Conservation (phyloP, 495 filamentous ascomycete genomes). For the Tuber brumale region DNA sequence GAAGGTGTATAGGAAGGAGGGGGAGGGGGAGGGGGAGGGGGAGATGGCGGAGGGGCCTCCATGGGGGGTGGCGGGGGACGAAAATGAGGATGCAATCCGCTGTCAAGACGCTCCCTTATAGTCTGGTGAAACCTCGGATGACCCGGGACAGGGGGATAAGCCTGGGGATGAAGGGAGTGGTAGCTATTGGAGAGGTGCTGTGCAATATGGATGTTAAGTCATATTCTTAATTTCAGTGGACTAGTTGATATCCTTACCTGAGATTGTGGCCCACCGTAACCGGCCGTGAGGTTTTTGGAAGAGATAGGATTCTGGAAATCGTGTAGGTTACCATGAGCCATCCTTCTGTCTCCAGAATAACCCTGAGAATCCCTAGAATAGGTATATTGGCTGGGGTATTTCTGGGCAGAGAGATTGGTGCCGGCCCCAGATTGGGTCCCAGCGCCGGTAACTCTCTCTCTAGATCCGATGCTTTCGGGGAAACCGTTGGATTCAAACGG, state of each 20-base stretch:
- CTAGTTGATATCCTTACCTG: not conserved
- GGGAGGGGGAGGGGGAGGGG: not conserved
- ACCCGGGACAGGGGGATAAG: not conserved
- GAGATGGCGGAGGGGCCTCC: not conserved
- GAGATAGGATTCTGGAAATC: not conserved
- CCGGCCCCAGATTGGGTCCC: not conserved
- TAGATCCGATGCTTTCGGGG: not conserved
- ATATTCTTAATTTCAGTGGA: not conserved
- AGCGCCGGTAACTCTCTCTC: not conserved
- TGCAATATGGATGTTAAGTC: not conserved
- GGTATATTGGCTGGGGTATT: not conserved
- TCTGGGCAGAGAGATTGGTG: not conserved
- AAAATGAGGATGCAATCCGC: not conserved
- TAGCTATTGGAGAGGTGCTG: not conserved
- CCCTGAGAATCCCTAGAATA: not conserved
- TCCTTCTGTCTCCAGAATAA: not conserved
- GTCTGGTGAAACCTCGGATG: not conserved
- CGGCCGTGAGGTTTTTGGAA: not conserved
- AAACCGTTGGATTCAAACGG: not conserved
- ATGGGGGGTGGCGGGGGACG: not conserved
- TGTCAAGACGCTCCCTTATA: not conserved
- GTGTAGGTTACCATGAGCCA: not conserved
- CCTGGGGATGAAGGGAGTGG: not conserved
- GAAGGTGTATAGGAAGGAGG: not conserved
- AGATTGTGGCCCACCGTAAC: not conserved